These are phyloP conservation scores for Oropetium thomaeum DNA, from an alignment of 176 grass and related monocot species.

Conservation along the genomic window DNA sequence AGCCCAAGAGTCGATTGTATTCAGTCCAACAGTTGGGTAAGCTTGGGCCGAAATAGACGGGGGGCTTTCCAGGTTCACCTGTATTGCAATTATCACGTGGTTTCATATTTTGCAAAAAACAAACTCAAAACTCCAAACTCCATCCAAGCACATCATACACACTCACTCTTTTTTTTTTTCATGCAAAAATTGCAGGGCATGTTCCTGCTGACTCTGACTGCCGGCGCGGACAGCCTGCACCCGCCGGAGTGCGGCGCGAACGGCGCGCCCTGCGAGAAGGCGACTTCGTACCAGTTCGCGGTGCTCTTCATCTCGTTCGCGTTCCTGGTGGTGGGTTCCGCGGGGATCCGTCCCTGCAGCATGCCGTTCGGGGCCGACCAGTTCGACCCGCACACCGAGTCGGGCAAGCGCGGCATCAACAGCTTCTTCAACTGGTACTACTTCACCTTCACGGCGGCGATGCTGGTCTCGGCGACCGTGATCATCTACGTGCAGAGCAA, in stretches of 20 bases:
- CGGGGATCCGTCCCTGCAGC: constrained; percentile 85
- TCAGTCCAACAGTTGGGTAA: too few relatives aligned
- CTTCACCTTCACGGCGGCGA: constrained; percentile 90
- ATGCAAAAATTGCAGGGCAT: constrained; percentile 66
- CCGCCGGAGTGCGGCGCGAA: constrained; percentile 46
- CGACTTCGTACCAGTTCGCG: constrained; percentile 50
- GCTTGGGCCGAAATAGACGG: too few relatives aligned
- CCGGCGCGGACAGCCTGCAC: constrained; percentile 56
- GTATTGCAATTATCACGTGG: not conserved
- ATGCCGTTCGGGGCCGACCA: constrained; percentile 94
- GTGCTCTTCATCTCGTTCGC: constrained; percentile 66
- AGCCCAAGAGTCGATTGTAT: too few relatives aligned
- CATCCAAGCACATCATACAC: not conserved
- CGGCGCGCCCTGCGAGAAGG: constrained; percentile 40
- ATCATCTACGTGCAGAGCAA: constrained; percentile 99
- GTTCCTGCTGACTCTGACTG: constrained; percentile 77
- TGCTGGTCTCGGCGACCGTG: constrained; percentile 79
- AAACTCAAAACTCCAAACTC: not conserved
- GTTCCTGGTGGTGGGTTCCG: constrained; percentile 68
- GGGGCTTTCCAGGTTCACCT: too few relatives aligned
- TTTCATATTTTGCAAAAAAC: not conserved
- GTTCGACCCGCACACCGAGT: constrained; percentile 76
- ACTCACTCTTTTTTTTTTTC: not conserved
- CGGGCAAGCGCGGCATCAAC: constrained; percentile 91
- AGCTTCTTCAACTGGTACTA: constrained; percentile 99